phyloP scores from a whole-genome alignment of 441 rosid genomes.

The Rhodomyrtus psidioides region DNA sequence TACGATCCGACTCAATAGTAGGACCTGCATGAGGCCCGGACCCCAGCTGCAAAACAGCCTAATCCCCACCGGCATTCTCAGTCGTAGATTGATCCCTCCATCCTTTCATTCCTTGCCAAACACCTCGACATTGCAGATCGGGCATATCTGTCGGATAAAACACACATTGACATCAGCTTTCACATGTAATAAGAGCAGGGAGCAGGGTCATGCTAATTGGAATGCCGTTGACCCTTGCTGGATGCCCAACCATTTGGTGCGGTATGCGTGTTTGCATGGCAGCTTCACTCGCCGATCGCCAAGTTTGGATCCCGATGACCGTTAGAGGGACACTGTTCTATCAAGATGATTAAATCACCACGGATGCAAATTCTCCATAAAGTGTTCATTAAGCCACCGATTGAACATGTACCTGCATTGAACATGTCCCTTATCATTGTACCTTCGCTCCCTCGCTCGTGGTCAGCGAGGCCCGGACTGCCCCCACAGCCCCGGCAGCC shows the following conservation, averaged over 20 bases:
- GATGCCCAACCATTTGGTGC: conserved; percentile 60
- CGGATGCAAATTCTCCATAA: too few species aligned
- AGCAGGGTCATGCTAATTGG: not conserved
- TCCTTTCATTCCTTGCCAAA: conserved; percentile 31
- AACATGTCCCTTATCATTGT: too few species aligned
- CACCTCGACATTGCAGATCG: conserved; percentile 46
- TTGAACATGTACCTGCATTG: too few species aligned
- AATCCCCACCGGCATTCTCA: not conserved
- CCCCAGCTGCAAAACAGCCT: not conserved
- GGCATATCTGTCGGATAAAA: conserved; percentile 33
- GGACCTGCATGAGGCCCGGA: not conserved
- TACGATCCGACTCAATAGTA: not conserved
- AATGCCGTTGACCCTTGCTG: conserved; percentile 37
- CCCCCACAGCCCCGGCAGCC: too few species aligned
- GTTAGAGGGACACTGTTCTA: too few species aligned
- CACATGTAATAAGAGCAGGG: not conserved
- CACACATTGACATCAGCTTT: not conserved
- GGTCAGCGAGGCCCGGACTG: too few species aligned
- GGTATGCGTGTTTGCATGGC: conserved; percentile 65
- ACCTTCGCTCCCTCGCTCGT: too few species aligned
- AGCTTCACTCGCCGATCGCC: conserved; percentile 46
- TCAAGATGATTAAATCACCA: too few species aligned
- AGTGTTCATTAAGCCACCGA: too few species aligned
- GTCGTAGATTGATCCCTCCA: not conserved
- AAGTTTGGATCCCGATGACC: conserved; percentile 31